Conservation (phyloP, 78 protist genomes). For the Emiliania huxleyi region DNA sequence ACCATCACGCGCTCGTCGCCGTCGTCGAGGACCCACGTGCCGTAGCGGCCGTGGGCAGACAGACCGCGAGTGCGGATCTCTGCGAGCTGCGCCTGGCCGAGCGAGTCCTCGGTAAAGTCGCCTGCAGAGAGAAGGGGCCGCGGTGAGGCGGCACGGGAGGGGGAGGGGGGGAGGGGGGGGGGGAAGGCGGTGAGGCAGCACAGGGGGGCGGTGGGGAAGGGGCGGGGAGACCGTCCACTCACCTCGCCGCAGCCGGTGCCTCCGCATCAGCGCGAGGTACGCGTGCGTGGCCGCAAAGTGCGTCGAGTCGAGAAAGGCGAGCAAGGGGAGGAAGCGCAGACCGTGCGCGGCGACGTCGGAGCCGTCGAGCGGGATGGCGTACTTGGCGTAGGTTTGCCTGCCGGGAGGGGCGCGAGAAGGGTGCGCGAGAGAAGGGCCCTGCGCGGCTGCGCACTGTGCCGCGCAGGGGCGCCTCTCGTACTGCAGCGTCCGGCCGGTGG, state of each 20-base stretch:
- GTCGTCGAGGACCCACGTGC: neutral
- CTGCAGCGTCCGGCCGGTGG: neutral
- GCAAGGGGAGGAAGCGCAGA: neutral
- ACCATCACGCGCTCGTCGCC: neutral
- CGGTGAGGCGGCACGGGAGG: no score
- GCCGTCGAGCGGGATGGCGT: neutral
- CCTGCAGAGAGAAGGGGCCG: no score
- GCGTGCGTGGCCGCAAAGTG: neutral
- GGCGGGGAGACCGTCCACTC: no score
- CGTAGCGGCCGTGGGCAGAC: neutral
- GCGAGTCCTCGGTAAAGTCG: neutral
- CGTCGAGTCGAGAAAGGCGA: neutral
- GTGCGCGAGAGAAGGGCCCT: no score
- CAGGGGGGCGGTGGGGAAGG: no score
- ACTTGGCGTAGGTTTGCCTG: neutral
- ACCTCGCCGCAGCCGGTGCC: neutral
- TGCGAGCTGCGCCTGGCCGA: neutral
- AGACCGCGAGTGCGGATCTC: neutral
- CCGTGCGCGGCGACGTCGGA: neutral
- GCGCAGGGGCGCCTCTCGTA: no score
- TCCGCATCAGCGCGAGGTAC: neutral
- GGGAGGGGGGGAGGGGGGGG: no score
- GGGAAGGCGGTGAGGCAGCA: no score
- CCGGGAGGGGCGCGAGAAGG: no score
- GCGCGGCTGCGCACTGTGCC: no score